These are phyloP conservation scores for Rhododendron ferrugineum DNA, from an alignment of 148 eudicot species.

Conservation along the genomic window DNA sequence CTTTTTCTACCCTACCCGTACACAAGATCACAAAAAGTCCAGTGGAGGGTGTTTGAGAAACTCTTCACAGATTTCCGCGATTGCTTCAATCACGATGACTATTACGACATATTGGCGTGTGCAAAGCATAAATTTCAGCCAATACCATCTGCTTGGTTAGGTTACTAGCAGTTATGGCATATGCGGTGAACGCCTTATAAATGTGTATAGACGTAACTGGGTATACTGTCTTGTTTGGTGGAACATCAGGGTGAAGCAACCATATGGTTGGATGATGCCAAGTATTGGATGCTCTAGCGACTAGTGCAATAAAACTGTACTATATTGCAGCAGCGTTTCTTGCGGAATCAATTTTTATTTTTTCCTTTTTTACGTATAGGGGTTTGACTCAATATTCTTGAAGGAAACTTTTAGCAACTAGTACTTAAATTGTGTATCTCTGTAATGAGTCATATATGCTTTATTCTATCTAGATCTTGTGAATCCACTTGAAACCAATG, in stretches of 20 bases:
- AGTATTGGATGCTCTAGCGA: background rate
- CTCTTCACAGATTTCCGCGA: slow-evolving; percentile 83
- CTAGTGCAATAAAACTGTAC: background rate
- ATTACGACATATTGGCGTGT: slow-evolving; percentile 48
- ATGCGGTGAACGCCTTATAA: background rate
- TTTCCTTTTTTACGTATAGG: background rate
- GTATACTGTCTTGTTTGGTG: background rate
- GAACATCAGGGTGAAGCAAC: background rate
- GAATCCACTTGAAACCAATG: background rate
- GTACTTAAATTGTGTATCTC: background rate
- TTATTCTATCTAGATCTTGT: background rate
- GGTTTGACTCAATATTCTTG: background rate
- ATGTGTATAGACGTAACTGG: background rate
- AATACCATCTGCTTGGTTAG: slow-evolving; percentile 68
- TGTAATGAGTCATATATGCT: background rate
- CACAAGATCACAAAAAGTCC: slow-evolving; percentile 56
- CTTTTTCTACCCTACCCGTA: slow-evolving; percentile 68
- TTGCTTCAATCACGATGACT: slow-evolving; percentile 47
- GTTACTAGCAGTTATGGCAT: slow-evolving; percentile 35
- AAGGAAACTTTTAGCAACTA: background rate
- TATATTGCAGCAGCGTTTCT: background rate
- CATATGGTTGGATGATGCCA: background rate
- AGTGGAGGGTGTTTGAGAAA: slow-evolving; percentile 71
- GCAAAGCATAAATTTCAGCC: slow-evolving; percentile 72
- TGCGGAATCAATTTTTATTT: background rate